phyloP scores from a whole-genome alignment of 179 eudicot species.

The Corrigiola litoralis region DNA sequence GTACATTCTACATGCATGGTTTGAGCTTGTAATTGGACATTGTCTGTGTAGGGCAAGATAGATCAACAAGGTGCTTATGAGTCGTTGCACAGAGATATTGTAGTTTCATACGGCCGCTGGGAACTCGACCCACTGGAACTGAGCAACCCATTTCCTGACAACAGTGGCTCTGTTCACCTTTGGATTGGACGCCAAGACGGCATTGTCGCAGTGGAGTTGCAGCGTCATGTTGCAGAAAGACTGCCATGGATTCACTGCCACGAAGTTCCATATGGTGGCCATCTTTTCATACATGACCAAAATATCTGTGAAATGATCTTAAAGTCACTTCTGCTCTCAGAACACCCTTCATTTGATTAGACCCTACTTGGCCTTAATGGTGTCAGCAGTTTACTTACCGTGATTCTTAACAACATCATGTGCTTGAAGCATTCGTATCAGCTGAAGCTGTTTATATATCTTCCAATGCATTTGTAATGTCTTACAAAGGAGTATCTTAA shows the following conservation, averaged over 20 bases:
- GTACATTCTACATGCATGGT: background rate
- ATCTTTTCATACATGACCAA: slow-evolving; percentile 41
- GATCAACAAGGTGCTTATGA: slow-evolving; percentile 42
- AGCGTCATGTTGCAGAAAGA: slow-evolving; percentile 24
- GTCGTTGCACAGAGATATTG: slow-evolving; percentile 34
- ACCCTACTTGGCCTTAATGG: background rate
- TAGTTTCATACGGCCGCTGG: slow-evolving; percentile 35
- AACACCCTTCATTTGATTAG: slow-evolving; percentile 19
- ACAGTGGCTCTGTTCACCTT: slow-evolving; percentile 31
- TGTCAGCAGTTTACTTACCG: too few relatives aligned
- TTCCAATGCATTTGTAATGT: too few relatives aligned
- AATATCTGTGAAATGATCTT: slow-evolving; percentile 32
- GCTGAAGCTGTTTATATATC: too few relatives aligned
- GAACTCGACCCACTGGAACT: slow-evolving; percentile 50
- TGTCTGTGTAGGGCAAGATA: slow-evolving; percentile 32
- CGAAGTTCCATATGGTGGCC: slow-evolving; percentile 57
- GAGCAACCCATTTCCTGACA: slow-evolving; percentile 30
- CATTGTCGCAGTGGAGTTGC: slow-evolving; percentile 32
- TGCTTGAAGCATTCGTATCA: too few relatives aligned
- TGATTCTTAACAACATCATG: too few relatives aligned
- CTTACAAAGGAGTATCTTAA: too few relatives aligned
- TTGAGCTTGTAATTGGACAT: background rate
- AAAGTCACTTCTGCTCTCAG: slow-evolving; percentile 33
- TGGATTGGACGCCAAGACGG: slow-evolving; percentile 54
- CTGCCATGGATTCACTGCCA: slow-evolving; percentile 48